Conservation (phyloP, 805 yeast genomes). For the Cyberlindnera americana region DNA sequence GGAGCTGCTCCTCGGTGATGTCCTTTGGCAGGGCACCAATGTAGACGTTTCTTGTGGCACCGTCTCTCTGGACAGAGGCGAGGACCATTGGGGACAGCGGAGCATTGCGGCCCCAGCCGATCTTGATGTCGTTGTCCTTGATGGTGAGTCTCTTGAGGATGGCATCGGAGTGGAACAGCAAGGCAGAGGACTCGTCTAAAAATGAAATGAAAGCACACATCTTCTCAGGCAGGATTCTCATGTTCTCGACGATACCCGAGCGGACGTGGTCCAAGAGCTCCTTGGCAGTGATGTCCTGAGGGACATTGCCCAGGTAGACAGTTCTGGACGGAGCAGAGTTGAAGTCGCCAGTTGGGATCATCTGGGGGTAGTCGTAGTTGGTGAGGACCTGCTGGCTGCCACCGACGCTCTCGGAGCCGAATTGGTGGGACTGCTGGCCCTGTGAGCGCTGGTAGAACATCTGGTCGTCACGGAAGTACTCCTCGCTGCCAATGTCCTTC, state of each 20-base stretch:
- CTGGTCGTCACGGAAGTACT: conserved; percentile 7
- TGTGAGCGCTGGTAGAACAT: background rate
- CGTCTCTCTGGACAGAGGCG: conserved; percentile 74
- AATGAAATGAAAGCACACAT: conserved; percentile 90
- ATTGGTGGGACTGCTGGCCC: conserved; percentile 1
- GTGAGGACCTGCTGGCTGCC: background rate
- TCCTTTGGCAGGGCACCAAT: conserved; percentile 74
- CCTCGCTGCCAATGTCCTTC: conserved; percentile 3
- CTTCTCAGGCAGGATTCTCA: conserved; percentile 74
- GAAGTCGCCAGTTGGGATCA: conserved; percentile 25
- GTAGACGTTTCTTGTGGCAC: conserved; percentile 92
- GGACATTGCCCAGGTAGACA: conserved; percentile 85
- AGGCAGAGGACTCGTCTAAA: conserved; percentile 82
- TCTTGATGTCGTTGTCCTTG: conserved; percentile 73
- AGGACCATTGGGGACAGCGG: conserved; percentile 72
- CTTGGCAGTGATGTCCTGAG: conserved; percentile 72
- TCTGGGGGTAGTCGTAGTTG: conserved; percentile 7
- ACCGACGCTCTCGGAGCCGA: background rate
- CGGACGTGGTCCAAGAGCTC: conserved; percentile 87
- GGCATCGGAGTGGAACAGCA: conserved; percentile 91
- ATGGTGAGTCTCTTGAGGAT: conserved; percentile 78
- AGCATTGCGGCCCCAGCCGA: conserved; percentile 91
- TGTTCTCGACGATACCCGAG: conserved; percentile 82
- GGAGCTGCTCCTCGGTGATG: conserved; percentile 61
- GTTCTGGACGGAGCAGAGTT: conserved; percentile 70